Conservation (phyloP, 2,329 filamentous ascomycete genomes). For the Arthrinium phaeospermum region DNA sequence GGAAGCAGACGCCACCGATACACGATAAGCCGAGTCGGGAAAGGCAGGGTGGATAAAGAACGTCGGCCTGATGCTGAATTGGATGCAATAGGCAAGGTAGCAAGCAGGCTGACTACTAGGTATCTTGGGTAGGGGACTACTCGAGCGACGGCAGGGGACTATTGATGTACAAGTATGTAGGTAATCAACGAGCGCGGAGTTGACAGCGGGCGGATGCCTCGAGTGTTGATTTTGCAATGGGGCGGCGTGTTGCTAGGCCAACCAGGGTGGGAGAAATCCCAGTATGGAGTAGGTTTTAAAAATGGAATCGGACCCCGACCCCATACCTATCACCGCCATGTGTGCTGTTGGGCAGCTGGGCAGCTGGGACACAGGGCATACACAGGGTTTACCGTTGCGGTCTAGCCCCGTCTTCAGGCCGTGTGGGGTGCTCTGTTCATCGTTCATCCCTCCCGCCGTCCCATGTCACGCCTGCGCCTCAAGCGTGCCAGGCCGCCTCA, state of each 20-base stretch:
- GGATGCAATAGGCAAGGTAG: neutral
- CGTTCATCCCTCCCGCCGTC: neutral
- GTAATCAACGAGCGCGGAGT: neutral
- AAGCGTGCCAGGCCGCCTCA: neutral
- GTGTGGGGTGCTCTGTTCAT: neutral
- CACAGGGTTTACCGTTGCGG: neutral
- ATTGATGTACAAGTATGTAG: neutral
- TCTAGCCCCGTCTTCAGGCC: neutral
- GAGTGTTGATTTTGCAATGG: neutral
- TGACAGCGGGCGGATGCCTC: neutral
- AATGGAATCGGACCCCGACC: neutral
- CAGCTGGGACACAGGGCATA: neutral
- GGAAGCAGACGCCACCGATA: slow-evolving; percentile 2
- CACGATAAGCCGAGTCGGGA: slow-evolving; percentile 13
- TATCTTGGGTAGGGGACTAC: neutral
- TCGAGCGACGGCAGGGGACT: neutral
- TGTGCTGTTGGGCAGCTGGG: neutral
- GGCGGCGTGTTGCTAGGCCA: neutral
- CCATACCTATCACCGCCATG: neutral
- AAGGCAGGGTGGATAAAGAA: neutral
- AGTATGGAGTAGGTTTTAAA: neutral
- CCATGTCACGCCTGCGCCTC: neutral
- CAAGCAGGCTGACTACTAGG: neutral
- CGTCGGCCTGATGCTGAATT: neutral
- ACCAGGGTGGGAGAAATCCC: neutral